A percentile compares a stretch with the other conserved stretches of the same genome.
phyloP scores from a whole-genome alignment of 441 rosid species.

The Melastoma candidum region DNA sequence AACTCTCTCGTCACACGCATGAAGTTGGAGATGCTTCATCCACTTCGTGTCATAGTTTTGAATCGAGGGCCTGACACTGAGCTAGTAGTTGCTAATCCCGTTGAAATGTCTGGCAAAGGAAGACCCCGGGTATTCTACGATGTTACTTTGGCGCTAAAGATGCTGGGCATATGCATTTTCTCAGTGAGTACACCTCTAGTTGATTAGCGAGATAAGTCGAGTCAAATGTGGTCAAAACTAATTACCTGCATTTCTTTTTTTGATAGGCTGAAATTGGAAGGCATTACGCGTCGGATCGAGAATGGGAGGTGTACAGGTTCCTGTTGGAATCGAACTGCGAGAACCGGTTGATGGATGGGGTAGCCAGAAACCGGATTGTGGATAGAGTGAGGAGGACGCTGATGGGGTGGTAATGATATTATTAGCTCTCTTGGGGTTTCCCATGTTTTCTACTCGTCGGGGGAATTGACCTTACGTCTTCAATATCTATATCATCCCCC shows the following conservation, averaged over 20 bases:
- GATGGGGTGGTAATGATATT: slow-evolving; percentile 46
- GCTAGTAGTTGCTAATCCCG: slow-evolving; percentile 80
- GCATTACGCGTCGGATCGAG: slow-evolving; percentile 35
- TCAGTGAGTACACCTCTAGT: slow-evolving; percentile 37
- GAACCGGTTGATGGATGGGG: slow-evolving; percentile 15
- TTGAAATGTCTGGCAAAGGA: slow-evolving; percentile 70
- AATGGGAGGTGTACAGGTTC: slow-evolving; percentile 63
- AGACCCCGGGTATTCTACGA: slow-evolving; percentile 84
- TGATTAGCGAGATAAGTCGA: background rate
- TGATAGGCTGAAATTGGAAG: slow-evolving; percentile 50
- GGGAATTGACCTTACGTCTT: no score
- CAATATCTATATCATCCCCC: no score
- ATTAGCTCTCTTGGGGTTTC: no score
- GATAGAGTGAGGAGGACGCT: slow-evolving; percentile 36
- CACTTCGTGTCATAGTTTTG: slow-evolving; percentile 57
- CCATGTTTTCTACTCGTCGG: no score
- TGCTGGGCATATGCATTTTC: slow-evolving; percentile 69
- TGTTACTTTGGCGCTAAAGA: slow-evolving; percentile 58
- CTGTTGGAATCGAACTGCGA: slow-evolving; percentile 40
- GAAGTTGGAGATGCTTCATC: slow-evolving; percentile 81
- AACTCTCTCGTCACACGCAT: slow-evolving; percentile 36
- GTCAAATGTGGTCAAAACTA: no score
- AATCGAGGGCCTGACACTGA: slow-evolving; percentile 79
- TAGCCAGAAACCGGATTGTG: slow-evolving; percentile 36
- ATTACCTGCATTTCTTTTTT: background rate